Evolutionary conservation across 2,329 filamentous ascomycete species (phyloP).

Genomic region (Hymenoscyphus fraxineus): DNA sequence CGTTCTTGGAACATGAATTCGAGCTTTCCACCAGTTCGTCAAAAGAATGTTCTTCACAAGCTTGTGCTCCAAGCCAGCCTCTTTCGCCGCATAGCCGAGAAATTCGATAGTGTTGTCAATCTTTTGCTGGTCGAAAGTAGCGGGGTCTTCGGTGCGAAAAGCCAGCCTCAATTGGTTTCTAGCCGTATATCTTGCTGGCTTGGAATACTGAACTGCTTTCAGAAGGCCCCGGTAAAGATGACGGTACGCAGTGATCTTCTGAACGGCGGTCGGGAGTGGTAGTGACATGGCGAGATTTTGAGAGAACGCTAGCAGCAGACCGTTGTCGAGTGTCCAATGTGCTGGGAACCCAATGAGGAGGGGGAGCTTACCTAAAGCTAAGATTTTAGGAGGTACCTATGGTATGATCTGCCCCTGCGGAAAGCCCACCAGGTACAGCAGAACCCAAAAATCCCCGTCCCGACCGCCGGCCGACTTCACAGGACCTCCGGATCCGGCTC

Average conservation of each 20-base stretch:
- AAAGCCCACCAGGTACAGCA: background rate
- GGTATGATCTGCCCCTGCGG: background rate
- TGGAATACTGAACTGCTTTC: slow-evolving; percentile 68
- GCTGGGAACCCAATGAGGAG: background rate
- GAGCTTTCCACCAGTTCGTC: slow-evolving; percentile 34
- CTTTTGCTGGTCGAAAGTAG: slow-evolving; percentile 46
- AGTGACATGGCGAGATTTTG: slow-evolving; percentile 18
- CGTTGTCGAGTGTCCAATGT: too few species aligned
- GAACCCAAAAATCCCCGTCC: too few species aligned
- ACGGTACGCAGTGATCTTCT: slow-evolving; percentile 64
- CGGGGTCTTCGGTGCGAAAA: slow-evolving; percentile 49
- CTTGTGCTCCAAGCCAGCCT: slow-evolving; percentile 66
- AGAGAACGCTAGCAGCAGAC: background rate
- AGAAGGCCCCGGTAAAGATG: slow-evolving; percentile 63
- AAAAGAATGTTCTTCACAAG: slow-evolving; percentile 66
- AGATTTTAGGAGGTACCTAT: background rate
- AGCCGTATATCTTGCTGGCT: slow-evolving; percentile 61
- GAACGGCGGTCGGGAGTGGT: slow-evolving; percentile 19
- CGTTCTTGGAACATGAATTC: background rate
- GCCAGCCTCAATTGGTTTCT: slow-evolving; percentile 56
- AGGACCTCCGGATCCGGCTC: too few species aligned
- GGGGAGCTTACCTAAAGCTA: background rate
- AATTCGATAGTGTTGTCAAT: slow-evolving; percentile 68
- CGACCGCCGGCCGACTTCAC: background rate
- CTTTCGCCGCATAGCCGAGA: slow-evolving; percentile 58